Percentiles rank a stretch among this genome's conserved stretches.
Evolutionary conservation across 495 filamentous ascomycete species (phyloP).

Genomic region (Penicillium ochrochloron): DNA sequence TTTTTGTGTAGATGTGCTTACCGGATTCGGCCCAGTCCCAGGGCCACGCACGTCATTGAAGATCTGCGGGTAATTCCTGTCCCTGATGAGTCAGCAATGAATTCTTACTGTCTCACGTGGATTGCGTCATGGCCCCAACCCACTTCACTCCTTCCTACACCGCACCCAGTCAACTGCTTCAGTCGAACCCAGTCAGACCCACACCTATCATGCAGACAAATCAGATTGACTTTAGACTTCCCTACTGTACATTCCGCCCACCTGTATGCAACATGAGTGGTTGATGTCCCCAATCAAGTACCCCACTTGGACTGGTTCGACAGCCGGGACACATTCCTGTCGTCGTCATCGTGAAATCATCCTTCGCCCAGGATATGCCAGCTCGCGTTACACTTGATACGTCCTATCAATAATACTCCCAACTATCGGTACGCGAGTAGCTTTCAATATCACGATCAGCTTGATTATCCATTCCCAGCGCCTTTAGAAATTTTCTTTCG

Average conservation of each 20-base stretch:
- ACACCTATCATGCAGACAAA: background rate
- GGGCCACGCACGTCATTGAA: slow-evolving; percentile 8
- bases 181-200: background rate
- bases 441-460: background rate
- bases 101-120: background rate
- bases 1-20: background rate
- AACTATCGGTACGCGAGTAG: background rate
- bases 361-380: slow-evolving; percentile 5
- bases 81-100: background rate
- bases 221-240: background rate
- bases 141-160: background rate
- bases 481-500: background rate
- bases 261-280: slow-evolving; percentile 2
- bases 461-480: background rate
- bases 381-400: slow-evolving; percentile 6
- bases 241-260: background rate
- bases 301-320: background rate
- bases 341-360: slow-evolving; percentile 37
- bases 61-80: background rate
- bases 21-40: background rate
- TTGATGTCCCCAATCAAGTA: background rate
- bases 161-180: slow-evolving; percentile 8
- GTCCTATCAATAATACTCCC: background rate
- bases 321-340: slow-evolving; percentile 20
- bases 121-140: slow-evolving; percentile 12